Conservation (phyloP, 257 asterid species). For the Ehretia macrophylla region DNA sequence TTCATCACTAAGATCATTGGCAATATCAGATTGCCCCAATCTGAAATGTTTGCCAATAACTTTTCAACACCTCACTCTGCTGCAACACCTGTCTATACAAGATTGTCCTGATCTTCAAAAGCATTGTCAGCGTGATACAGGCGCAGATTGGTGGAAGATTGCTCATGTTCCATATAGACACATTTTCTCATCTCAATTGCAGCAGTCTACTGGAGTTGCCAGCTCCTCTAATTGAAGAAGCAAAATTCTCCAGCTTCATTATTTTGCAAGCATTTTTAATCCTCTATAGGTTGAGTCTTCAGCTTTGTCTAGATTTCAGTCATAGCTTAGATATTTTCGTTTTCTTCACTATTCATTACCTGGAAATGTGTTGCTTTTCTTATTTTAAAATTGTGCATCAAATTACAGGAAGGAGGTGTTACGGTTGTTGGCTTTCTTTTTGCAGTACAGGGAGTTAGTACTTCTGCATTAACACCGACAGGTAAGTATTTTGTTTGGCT, state of each 20-base stretch:
- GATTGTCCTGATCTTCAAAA: constrained; percentile 25
- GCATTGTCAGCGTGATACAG: constrained; percentile 16
- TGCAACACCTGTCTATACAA: constrained; percentile 31
- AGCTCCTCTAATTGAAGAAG: not conserved
- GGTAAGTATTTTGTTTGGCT: too few relatives aligned
- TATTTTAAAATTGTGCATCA: too few relatives aligned
- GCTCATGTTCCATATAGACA: constrained; percentile 20
- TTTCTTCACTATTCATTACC: too few relatives aligned
- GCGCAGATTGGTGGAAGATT: constrained; percentile 24
- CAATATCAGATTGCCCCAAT: constrained; percentile 19
- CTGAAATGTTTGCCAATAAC: constrained; percentile 24
- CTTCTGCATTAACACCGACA: too few relatives aligned
- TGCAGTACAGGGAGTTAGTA: too few relatives aligned
- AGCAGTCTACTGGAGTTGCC: not conserved
- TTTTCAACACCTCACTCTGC: constrained; percentile 12
- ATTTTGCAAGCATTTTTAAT: too few relatives aligned
- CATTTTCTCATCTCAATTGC: constrained; percentile 2
- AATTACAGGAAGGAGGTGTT: too few relatives aligned
- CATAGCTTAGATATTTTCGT: too few relatives aligned
- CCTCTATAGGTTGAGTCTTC: not conserved
- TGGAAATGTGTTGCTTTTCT: too few relatives aligned
- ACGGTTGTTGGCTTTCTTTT: too few relatives aligned
- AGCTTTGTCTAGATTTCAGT: not conserved
- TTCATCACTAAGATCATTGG: constrained; percentile 26
- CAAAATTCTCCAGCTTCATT: too few relatives aligned